phyloP scores from a whole-genome alignment of 2,329 filamentous ascomycete species.

The Exophiala xenobiotica region DNA sequence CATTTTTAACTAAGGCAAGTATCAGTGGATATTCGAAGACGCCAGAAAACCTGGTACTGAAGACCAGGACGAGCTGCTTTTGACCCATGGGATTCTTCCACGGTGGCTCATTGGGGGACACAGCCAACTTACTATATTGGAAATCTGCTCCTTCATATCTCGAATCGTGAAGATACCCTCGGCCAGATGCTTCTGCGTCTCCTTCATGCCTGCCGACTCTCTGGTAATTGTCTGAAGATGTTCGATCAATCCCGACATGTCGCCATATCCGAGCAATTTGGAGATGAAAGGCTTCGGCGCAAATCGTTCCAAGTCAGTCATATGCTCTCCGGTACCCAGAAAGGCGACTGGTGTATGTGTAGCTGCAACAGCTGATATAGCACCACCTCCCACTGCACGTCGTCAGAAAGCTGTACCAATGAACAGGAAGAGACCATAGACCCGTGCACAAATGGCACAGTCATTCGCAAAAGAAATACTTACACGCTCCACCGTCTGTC shows the following conservation, averaged over 20 bases:
- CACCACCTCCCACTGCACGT: conserved; percentile 74
- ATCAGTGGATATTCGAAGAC: too few relatives aligned
- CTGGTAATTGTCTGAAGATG: conserved; percentile 94
- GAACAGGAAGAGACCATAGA: background rate
- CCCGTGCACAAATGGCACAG: background rate
- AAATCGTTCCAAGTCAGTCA: conserved; percentile 91
- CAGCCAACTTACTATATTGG: too few relatives aligned
- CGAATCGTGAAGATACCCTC: conserved; percentile 95
- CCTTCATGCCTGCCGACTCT: conserved; percentile 75
- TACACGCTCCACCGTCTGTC: conserved; percentile 83
- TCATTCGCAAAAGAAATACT: too few relatives aligned
- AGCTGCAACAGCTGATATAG: conserved; percentile 94
- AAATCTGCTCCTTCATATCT: conserved; percentile 87
- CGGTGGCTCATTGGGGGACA: too few relatives aligned
- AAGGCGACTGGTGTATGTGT: conserved; percentile 97
- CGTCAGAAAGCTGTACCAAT: background rate
- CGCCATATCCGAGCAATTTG: conserved; percentile 94
- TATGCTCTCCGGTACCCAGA: conserved; percentile 95
- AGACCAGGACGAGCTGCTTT: too few relatives aligned
- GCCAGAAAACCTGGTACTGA: too few relatives aligned
- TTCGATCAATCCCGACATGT: conserved; percentile 91
- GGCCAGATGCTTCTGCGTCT: conserved; percentile 98
- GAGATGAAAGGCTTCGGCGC: conserved; percentile 89
- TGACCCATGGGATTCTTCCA: too few relatives aligned
- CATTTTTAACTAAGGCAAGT: too few relatives aligned